phyloP scores from a whole-genome alignment of 2,329 filamentous ascomycete species.

The Pseudonectria foliicola region DNA sequence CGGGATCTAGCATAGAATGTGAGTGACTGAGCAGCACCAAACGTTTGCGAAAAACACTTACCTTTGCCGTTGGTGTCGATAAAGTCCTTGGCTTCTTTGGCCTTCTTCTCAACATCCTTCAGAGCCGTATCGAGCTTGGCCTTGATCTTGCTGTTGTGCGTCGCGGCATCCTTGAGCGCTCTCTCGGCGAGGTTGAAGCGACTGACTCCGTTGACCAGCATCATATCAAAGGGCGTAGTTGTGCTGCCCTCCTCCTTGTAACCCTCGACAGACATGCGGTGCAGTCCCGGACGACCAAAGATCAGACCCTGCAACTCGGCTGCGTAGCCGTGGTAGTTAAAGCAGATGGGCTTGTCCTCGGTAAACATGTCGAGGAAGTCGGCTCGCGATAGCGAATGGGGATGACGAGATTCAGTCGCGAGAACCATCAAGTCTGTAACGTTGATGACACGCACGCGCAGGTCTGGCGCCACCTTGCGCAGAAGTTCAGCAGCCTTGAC shows the following conservation, averaged over 20 bases:
- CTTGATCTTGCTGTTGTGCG: conserved; percentile 40
- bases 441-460: conserved; percentile 56
- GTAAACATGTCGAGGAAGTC: conserved; percentile 53
- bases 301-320: conserved; percentile 54
- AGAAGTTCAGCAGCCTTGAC: conserved; percentile 53
- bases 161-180: conserved; percentile 43
- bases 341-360: conserved; percentile 45
- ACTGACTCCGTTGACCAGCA: conserved; percentile 54
- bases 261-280: conserved; percentile 48
- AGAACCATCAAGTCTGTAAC: conserved; percentile 62
- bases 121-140: conserved; percentile 37
- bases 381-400: conserved; percentile 46
- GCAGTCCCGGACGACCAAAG: conserved; percentile 46
- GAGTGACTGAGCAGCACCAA: background rate
- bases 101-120: conserved; percentile 39
- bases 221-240: conserved; percentile 64
- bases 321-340: conserved; percentile 63
- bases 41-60: conserved; percentile 22
- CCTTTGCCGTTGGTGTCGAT: conserved; percentile 47
- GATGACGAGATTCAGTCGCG: conserved; percentile 46
- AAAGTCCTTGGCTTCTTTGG: conserved; percentile 43
- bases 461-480: conserved; percentile 37
- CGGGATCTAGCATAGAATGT: conserved; percentile 9
- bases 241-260: conserved; percentile 61
- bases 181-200: conserved; percentile 52